These are phyloP conservation scores for Lycium ferocissimum DNA, from an alignment of 257 asterid species.

Conservation along the genomic window DNA sequence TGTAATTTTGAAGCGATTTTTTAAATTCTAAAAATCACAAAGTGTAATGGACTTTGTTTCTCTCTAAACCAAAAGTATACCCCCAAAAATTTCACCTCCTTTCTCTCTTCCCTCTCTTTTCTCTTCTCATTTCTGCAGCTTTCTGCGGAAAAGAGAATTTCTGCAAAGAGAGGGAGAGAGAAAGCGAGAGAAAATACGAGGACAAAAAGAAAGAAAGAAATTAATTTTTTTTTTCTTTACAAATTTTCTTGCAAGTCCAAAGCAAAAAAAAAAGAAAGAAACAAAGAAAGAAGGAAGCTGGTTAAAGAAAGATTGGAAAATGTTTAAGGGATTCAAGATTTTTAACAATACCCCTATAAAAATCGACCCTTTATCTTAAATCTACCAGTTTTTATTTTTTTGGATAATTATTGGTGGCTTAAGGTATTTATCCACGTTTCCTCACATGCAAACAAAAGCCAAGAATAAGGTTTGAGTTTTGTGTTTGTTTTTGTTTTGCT, in stretches of 20 bases:
- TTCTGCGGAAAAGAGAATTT: neutral
- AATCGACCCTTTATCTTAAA: neutral
- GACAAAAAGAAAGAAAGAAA: neutral
- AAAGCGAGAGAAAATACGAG: neutral
- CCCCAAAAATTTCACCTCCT: neutral
- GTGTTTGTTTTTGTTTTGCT: neutral
- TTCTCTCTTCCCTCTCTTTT: neutral
- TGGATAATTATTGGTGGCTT: slow-evolving; percentile 2
- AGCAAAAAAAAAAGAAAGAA: no score
- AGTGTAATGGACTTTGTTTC: neutral
- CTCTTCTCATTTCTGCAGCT: neutral
- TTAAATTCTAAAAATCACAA: neutral
- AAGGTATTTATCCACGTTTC: neutral
- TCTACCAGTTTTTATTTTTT: neutral
- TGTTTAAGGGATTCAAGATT: neutral
- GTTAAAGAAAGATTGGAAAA: neutral
- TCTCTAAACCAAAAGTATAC: slow-evolving; percentile 3
- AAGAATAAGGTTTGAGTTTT: neutral
- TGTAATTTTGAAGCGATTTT: neutral
- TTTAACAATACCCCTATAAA: neutral
- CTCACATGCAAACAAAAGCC: slow-evolving; percentile 1
- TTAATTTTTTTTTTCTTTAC: neutral
- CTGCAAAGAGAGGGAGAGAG: slow-evolving; percentile 23
- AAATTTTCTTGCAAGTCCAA: neutral
- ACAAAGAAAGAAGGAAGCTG: neutral